Evolutionary conservation across 495 filamentous ascomycete species (phyloP).

Genomic region (Penicillium paradoxum): DNA sequence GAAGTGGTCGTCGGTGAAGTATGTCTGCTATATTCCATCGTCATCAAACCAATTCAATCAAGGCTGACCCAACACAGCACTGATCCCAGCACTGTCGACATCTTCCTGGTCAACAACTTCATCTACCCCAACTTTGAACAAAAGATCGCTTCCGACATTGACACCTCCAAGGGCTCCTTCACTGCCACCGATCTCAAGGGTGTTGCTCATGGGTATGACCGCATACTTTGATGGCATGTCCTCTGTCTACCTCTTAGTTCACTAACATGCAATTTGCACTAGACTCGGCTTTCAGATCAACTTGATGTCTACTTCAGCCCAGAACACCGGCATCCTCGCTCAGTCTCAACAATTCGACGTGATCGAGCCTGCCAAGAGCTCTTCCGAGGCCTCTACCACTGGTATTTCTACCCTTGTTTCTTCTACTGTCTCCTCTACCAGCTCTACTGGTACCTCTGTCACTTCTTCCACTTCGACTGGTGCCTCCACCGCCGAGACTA

Average conservation of each 20-base stretch:
- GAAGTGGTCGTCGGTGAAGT: conserved; percentile 37
- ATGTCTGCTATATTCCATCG: conserved; percentile 3
- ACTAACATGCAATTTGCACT: conserved; percentile 1
- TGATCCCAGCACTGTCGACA: conserved; percentile 31
- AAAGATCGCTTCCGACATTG: conserved; percentile 37
- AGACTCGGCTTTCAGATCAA: conserved; percentile 40
- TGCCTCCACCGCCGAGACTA: conserved; percentile 7
- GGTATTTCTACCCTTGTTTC: conserved; percentile 2
- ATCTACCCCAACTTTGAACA: conserved; percentile 40
- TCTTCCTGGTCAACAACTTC: conserved; percentile 37
- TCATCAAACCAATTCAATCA: background rate
- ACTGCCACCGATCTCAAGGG: conserved; percentile 21
- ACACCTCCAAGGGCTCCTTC: conserved; percentile 35
- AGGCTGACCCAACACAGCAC: conserved; percentile 21
- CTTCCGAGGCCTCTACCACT: conserved; percentile 13
- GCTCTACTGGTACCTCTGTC: background rate
- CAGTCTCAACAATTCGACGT: conserved; percentile 40
- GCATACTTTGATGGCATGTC: background rate
- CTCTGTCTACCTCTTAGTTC: background rate
- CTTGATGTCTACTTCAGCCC: conserved; percentile 23
- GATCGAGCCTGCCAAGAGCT: conserved; percentile 14
- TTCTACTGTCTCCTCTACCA: conserved; percentile 2
- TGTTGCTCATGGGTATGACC: conserved; percentile 27
- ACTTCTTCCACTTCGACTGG: background rate
- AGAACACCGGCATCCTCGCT: conserved; percentile 39